Evolutionary conservation across 2,329 filamentous ascomycete species (phyloP), one percentile per base, ranked within the genome.

Genomic region (Chalara sp.): DNA sequence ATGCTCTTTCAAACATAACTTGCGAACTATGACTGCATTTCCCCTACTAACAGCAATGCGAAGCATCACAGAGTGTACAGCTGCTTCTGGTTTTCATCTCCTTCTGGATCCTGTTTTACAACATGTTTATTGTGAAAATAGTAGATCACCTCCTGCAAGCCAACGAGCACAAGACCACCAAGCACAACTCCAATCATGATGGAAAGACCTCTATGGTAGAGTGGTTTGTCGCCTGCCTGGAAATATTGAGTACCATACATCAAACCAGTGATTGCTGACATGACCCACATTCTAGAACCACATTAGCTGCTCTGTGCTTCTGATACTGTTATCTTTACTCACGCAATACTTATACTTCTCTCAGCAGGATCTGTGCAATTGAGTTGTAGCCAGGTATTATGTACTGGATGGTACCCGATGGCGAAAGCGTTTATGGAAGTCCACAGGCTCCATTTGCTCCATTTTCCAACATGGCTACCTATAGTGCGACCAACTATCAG

Each of bases 301-400:
- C 21, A 21, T 21, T 21, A 21, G 21, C 21, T 21, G 21, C 21
- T 2, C 21, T 21, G 21, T 39, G 8, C 10, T 39, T 39, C 35
- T 39, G 8, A 39, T 39, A 10, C 8, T 10, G 35, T 2, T 6
- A 13, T 28, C 8, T 39, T 32, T 31, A 54, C 53, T 52, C 48
- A 64, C 63, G 35, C 61, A 53, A 65, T 63, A 37, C 58, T 56
- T 6, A 65, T 48, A 21, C 62, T 65, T 32, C 63, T 52, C 50
- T 65, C 55, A 44, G 60, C 60, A 7, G 62, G 62, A 2, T 53
- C 49, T 4, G 49, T 12, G 57, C 60, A 32, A 40, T 53, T 55
- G 37, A 55, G 41, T 48, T 51, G 51, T 21, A 55, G n/a, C 51
- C 51, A 53, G 5, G 51, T 48, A 48, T 61, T 68, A 63, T 72